Evolutionary conservation across 1,139 yeast species (phyloP).

Genomic region (Magnusiomyces ingens): DNA sequence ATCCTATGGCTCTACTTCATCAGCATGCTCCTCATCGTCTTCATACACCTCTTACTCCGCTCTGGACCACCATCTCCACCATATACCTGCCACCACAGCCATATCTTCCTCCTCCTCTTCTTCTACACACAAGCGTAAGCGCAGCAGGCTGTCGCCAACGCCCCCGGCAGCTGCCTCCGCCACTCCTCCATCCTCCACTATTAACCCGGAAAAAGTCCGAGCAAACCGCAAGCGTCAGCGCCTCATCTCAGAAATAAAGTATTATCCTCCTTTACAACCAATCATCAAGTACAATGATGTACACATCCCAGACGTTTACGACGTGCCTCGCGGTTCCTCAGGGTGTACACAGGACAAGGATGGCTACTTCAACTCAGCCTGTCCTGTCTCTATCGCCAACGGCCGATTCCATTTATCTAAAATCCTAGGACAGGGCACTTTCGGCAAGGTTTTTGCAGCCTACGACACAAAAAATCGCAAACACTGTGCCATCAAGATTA

Average conservation of each 20-base stretch:
- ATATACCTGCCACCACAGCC: neutral
- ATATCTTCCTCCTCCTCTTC: neutral
- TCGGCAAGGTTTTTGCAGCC: slow-evolving; percentile 78
- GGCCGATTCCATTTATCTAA: slow-evolving; percentile 41
- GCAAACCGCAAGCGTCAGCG: slow-evolving; percentile 2
- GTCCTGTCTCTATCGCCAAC: slow-evolving; percentile 32
- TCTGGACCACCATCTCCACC: no score
- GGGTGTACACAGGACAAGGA: slow-evolving; percentile 32
- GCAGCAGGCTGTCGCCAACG: neutral
- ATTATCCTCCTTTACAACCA: slow-evolving; percentile 22
- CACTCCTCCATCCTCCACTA: neutral
- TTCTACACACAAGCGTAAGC: neutral
- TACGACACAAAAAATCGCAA: slow-evolving; percentile 45
- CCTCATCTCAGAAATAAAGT: neutral
- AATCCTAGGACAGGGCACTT: slow-evolving; percentile 88
- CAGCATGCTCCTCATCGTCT: neutral
- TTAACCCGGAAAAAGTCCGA: neutral
- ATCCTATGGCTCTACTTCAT: no score
- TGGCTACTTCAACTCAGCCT: slow-evolving; percentile 35
- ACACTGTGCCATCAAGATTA: slow-evolving; percentile 85
- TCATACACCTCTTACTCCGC: neutral
- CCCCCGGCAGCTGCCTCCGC: neutral
- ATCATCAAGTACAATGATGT: slow-evolving; percentile 29
- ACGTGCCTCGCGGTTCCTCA: slow-evolving; percentile 15
- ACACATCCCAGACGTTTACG: slow-evolving; percentile 27